Conservation (phyloP, 768 basidiomycete genomes). For the Cystobasidium tubakii region DNA sequence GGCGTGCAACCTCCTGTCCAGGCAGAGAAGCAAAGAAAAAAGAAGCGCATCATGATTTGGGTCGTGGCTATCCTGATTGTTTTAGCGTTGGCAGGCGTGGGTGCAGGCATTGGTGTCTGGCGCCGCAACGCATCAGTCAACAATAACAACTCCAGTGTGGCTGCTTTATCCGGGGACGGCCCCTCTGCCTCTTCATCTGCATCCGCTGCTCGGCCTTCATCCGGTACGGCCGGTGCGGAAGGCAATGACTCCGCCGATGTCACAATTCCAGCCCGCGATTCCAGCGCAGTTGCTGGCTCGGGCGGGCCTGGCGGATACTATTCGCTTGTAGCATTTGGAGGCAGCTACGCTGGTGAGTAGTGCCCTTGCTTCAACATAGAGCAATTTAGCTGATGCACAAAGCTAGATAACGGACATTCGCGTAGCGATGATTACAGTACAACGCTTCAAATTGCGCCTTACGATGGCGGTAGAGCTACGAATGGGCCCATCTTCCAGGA, state of each 20-base stretch:
- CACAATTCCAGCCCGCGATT: constrained; percentile 1
- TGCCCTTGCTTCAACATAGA: neutral
- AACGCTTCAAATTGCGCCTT: constrained; percentile 6
- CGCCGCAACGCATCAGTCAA: neutral
- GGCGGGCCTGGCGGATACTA: constrained; percentile 28
- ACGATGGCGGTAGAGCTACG: constrained; percentile 13
- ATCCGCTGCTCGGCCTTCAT: neutral
- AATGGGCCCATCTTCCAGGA: constrained; percentile 22
- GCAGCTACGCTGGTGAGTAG: constrained; percentile 25
- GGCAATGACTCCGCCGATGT: constrained; percentile 20
- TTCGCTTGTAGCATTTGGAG: constrained; percentile 21
- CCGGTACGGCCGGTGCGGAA: neutral
- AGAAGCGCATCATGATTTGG: constrained; percentile 10
- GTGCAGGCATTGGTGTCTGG: constrained; percentile 33
- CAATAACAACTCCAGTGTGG: neutral
- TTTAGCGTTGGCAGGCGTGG: constrained; percentile 18
- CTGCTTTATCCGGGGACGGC: neutral
- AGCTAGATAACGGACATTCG: constrained; percentile 20
- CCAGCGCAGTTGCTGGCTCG: constrained; percentile 12
- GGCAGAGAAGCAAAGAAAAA: neutral
- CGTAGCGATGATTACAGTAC: neutral
- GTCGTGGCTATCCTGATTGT: constrained; percentile 5
- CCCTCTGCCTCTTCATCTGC: neutral
- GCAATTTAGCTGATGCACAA: neutral
- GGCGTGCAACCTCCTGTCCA: neutral